These are phyloP conservation scores for Aspergillus melleus DNA, from an alignment of 2,329 filamentous ascomycete genomes.

Conservation along the genomic window DNA sequence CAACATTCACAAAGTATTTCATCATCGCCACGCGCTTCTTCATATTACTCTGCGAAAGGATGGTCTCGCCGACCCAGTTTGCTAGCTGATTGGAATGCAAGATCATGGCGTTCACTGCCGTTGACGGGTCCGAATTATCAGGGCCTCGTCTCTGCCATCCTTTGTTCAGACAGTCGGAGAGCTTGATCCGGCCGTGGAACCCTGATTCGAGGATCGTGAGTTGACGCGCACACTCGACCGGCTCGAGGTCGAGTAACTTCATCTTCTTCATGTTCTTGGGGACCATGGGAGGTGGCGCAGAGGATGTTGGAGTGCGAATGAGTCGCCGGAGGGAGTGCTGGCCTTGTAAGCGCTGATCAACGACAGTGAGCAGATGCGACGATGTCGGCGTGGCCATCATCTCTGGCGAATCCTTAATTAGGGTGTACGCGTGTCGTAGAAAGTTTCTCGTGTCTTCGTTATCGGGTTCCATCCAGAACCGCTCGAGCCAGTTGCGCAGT, in stretches of 20 bases:
- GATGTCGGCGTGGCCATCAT: constrained; percentile 43
- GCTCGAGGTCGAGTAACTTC: constrained; percentile 91
- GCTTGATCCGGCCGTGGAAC: constrained; percentile 87
- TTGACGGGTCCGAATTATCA: constrained; percentile 72
- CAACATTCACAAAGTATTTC: constrained; percentile 90
- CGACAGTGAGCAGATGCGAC: constrained; percentile 72
- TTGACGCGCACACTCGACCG: constrained; percentile 88
- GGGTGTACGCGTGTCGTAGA: constrained; percentile 78
- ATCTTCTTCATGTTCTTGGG: constrained; percentile 98
- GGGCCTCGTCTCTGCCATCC: constrained; percentile 84
- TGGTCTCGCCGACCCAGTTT: constrained; percentile 97
- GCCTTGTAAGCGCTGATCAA: constrained; percentile 81
- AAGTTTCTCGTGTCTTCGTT: constrained; percentile 65
- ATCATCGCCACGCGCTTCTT: constrained; percentile 92
- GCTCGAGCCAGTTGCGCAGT: constrained; percentile 92
- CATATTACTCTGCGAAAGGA: constrained; percentile 83
- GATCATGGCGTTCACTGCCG: constrained; percentile 90
- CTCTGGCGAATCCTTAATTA: constrained; percentile 55
- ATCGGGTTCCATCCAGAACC: constrained; percentile 92
- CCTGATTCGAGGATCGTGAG: constrained; percentile 90
- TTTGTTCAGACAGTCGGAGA: constrained; percentile 90
- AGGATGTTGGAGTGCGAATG: constrained; percentile 75
- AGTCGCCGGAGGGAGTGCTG: constrained; percentile 80
- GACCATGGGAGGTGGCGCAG: constrained; percentile 80
- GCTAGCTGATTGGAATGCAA: constrained; percentile 95